Evolutionary conservation across 768 basidiomycete species (phyloP).

Genomic region (Russula dissimulans): DNA sequence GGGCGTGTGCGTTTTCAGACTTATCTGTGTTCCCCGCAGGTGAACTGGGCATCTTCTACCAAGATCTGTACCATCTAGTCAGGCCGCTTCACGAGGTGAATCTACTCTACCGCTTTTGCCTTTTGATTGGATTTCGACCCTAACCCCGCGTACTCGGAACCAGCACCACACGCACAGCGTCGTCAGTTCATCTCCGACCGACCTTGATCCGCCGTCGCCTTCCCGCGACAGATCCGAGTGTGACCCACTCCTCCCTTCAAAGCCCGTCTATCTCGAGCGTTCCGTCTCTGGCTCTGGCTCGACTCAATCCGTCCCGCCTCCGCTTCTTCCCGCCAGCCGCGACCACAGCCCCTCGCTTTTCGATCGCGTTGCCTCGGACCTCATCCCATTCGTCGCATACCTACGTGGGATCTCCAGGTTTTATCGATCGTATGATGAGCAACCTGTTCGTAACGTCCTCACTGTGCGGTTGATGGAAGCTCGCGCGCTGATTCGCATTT

Average conservation of each 20-base stretch:
- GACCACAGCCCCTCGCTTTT: not conserved
- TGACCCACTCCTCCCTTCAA: not conserved
- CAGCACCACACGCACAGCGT: not conserved
- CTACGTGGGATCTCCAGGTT: not conserved
- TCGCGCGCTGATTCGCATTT: not conserved
- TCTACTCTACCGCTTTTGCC: not conserved
- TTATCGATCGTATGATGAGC: not conserved
- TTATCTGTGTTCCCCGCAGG: constrained; percentile 26
- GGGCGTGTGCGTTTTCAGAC: not conserved
- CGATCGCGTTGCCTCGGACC: not conserved
- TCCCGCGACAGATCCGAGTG: not conserved
- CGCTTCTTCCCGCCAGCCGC: not conserved
- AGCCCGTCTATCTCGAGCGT: not conserved
- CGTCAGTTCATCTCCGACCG: not conserved
- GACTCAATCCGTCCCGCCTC: not conserved
- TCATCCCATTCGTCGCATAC: not conserved
- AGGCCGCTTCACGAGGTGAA: constrained; percentile 47
- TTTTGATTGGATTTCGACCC: not conserved
- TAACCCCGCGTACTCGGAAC: not conserved
- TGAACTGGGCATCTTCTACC: constrained; percentile 52
- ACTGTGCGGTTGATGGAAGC: not conserved
- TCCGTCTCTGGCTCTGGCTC: not conserved
- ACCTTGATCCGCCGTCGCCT: not conserved
- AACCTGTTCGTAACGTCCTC: not conserved
- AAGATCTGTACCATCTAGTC: constrained; percentile 50